Evolutionary conservation across 768 basidiomycete genomes (phyloP), one percentile per base, ranked within the genome.

Genomic region (Vararia minispora): DNA sequence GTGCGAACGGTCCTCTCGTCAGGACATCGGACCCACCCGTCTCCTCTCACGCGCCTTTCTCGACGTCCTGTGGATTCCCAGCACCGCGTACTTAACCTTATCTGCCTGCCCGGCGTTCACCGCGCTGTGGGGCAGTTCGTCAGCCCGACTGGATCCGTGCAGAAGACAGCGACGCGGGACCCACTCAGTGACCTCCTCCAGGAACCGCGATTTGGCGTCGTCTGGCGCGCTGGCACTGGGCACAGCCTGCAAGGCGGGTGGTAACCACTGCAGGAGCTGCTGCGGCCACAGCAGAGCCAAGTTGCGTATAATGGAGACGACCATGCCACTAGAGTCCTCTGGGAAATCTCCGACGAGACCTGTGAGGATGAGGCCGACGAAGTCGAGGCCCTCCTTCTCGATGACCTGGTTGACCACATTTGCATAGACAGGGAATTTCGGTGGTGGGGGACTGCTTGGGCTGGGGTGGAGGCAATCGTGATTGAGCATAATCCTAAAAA

Each of bases 311-410:
- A 97, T 78, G 2, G 80, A 74, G 39, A 88, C 75, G 31, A 92
- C 79, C 25, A 64, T 55, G 7, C 82, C 68, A 5, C 76, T 66
- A 3, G 79, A 71, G 42, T 97, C 94, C 53, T 89, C 89, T 3
- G 88, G 87, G 56, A 92, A 98, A 44, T 84, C 80, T 16, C 82
- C 78, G 4, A 87, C 76, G 20, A 97, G 65, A 3, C 95, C 94
- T 14, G 68, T 61, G 37, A 98, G 63, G 21, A 90, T 56, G 45
- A 74, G 74, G 11, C 71, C 69, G 12, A 86, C 55, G 12, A 98
- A 66, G 49, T 74, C 71, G 38, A 72, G 70, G 3, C 90, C 89
- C 55, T 86, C 77, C 45, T 77, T 76, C 38, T 74, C 67, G 32
- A 91, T 57, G 25, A 74, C 70, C 3, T 57, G 58, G 21, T 66